phyloP scores from a whole-genome alignment of 768 basidiomycete species.

The Boletus reticuloceps region DNA sequence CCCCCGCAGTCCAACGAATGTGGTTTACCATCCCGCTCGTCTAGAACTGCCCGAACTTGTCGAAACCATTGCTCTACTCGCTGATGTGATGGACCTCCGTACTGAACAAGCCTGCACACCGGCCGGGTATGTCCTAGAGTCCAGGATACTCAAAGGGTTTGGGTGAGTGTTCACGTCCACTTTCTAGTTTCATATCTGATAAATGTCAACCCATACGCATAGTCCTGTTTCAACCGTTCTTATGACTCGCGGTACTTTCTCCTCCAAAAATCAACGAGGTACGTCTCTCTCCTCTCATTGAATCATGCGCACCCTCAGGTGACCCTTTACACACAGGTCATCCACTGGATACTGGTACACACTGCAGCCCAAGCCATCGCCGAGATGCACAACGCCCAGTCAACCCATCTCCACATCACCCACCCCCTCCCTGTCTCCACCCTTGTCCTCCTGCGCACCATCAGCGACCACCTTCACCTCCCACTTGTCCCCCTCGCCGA shows the following conservation, averaged over 20 bases:
- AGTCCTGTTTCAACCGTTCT: conserved; percentile 91
- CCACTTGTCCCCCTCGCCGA: conserved; percentile 7
- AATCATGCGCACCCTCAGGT: no score
- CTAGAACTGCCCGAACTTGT: conserved; percentile 68
- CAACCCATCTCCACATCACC: conserved; percentile 7
- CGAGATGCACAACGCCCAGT: conserved; percentile 11
- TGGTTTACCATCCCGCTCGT: background rate
- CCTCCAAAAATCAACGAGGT: conserved; percentile 29
- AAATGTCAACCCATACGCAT: background rate
- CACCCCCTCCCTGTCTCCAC: conserved; percentile 13
- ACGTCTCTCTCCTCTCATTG: background rate
- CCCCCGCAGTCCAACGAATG: background rate
- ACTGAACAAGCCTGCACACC: conserved; percentile 72
- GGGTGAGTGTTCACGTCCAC: conserved; percentile 58
- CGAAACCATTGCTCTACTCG: conserved; percentile 85
- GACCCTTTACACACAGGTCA: background rate
- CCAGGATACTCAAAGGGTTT: conserved; percentile 82
- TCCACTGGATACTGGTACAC: conserved; percentile 3
- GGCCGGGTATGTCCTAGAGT: conserved; percentile 88
- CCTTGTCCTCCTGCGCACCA: conserved; percentile 4
- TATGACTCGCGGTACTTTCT: conserved; percentile 73
- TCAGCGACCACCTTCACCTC: conserved; percentile 8
- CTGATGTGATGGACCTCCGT: conserved; percentile 89
- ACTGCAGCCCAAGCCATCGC: conserved; percentile 12
- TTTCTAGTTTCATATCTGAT: conserved; percentile 2